Evolutionary conservation across 2,329 filamentous ascomycete species (phyloP), one percentile per base, ranked within the genome.

Genomic region (Mariannaea sp.): DNA sequence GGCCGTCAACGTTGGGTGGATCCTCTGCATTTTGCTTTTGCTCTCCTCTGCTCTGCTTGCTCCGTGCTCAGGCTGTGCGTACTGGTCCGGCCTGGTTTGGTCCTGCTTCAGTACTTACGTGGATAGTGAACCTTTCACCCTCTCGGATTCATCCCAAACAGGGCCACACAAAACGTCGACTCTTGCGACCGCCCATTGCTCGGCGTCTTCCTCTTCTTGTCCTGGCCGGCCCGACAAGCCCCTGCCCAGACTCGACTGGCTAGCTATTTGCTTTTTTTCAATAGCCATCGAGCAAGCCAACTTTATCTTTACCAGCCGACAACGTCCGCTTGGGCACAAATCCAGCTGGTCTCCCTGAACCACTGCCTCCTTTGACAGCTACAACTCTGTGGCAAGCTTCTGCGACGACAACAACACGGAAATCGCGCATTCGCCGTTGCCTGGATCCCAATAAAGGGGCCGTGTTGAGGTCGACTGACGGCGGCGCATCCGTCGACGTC

Each of bases 401-500:
- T 48, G 53, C 52, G 49, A 53, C 56, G 35, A 38, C 55, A 44
- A 33, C 42, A 41, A 57, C 35, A 20, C 53, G 32, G 49, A 51
- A 55, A 50, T 48, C 55, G 51, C 59, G 45, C 45, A 61, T 53
- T 17, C 41, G 27, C 20, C 50, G 30, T 53, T 49, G 49, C 47
- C 55, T 48, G 40, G 35, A 56, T 51, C 55, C 50, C 45, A 46
- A 49, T 56, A 52, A 56, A 64, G 62, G 60, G 59, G 60, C 51
- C 55, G 60, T 61, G 58, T 59, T 64, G 60, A 56, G 58, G 61
- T 64, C 65, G 66, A 68, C 60, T 60, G 64, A 66, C 66, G 65
- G 63, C 66, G 66, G 68, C 66, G 62, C 65, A 65, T 62, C 66
- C 66, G 67, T 65, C 67, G 60, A 64, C 64, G 64, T 67, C 61